Evolutionary conservation across 192 early-diverging fungal genomes (phyloP), one percentile per base, ranked within the genome.

Genomic region (Pecoramyces ruminantium): DNA sequence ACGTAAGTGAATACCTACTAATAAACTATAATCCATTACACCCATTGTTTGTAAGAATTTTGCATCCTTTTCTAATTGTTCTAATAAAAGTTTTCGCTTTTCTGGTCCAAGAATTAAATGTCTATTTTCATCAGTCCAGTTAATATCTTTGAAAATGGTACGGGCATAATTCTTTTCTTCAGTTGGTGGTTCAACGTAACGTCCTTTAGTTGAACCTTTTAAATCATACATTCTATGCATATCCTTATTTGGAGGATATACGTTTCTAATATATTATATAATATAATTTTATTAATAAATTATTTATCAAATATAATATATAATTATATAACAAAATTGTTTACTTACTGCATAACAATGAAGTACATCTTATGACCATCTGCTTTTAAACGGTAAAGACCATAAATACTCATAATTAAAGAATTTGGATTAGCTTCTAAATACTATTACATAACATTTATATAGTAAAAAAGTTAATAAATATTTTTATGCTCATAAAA

Each of bases 1-100:
- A 30, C 93, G 86, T 81, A 96, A 94, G 84, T 98, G 96, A 38
- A 97, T 90, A 13, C 98, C 98, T 79, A 99, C 85, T n/a, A 99
- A 85, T 79, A 99, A 89, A 81, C 95, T 96, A 86, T 99, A 99
- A 86, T 99, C 98, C 98, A 99, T 99, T 79, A 99, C 98, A n/a
- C 51, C 51, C 51, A 67, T 67, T 4, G 25, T 9, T 67, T 67
- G 51, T n/a, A 67, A 67, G 9, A 67, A 67, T n/a, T 67, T 67
- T 67, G 51, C 25, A 84, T 99, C 98, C 29, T 87, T 85, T 78
- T 96, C 90, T 81, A 96, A 86, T 87, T 99, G 98, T 67, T 91
- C 89, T 34, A 95, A 86, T 83, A 99, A 92, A 67, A 90, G 81
- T 18, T 85, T 85, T 34, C 93, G 87, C 86, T 97, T 98, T 78